Conservation (phyloP, 2,329 filamentous ascomycete genomes). For the Fusarium sp. region DNA sequence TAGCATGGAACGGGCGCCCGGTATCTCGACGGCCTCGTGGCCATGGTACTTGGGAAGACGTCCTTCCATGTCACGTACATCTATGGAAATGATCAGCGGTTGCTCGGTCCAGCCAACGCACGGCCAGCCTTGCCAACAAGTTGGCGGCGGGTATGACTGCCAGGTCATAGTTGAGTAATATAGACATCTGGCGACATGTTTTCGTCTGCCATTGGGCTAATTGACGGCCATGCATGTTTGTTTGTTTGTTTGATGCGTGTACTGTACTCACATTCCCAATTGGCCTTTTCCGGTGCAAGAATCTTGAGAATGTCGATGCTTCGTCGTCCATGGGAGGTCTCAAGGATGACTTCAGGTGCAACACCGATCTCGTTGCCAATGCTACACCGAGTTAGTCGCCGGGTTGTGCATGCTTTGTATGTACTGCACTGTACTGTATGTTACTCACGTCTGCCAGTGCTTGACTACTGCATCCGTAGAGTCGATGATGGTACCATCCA, state of each 20-base stretch:
- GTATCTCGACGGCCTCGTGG: constrained; percentile 83
- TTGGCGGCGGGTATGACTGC: background rate
- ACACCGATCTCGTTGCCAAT: constrained; percentile 86
- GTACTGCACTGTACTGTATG: constrained; percentile 4
- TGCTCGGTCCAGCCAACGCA: constrained; percentile 7
- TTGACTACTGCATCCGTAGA: constrained; percentile 81
- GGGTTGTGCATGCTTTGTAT: background rate
- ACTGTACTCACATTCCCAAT: constrained; percentile 83
- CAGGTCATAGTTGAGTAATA: constrained; percentile 10
- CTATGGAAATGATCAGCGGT: constrained; percentile 56
- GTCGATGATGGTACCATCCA: constrained; percentile 87
- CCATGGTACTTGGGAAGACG: constrained; percentile 82
- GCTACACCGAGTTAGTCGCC: constrained; percentile 54
- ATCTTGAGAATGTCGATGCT: constrained; percentile 87
- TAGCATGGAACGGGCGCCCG: constrained; percentile 80
- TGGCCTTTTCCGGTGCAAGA: constrained; percentile 85
- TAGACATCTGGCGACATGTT: background rate
- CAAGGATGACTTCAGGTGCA: constrained; percentile 83
- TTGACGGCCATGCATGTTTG: background rate
- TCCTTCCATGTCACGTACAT: constrained; percentile 82
- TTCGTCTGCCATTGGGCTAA: background rate
- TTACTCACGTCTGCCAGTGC: constrained; percentile 75
- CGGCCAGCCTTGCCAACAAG: constrained; percentile 6
- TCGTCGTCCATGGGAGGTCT: constrained; percentile 90
- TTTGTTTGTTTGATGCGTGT: background rate